A percentile compares a stretch with the other conserved stretches of the same genome.
These are phyloP conservation scores for Cynara cardunculus DNA, from an alignment of 129 eudicot genomes.

Conservation along the genomic window DNA sequence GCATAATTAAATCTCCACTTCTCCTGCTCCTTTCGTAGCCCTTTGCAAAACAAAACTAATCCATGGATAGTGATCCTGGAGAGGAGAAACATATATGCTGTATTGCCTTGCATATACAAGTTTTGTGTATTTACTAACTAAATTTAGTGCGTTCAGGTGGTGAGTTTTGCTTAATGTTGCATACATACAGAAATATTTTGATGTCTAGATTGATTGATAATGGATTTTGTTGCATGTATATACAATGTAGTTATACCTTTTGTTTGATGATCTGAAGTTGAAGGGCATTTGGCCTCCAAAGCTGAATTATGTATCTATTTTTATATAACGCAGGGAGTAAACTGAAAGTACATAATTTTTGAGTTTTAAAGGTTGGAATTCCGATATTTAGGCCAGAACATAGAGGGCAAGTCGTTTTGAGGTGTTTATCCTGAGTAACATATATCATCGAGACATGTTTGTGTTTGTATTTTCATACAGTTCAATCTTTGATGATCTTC, in stretches of 20 bases:
- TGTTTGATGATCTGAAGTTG: slow-evolving; percentile 11
- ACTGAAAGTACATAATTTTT: not conserved
- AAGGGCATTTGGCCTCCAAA: not conserved
- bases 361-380: not conserved
- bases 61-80: slow-evolving; percentile 32
- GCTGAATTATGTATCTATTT: not conserved
- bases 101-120: not conserved
- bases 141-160: not conserved
- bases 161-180: not conserved
- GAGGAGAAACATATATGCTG: slow-evolving; percentile 28
- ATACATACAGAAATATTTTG: not conserved
- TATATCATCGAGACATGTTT: too few species aligned
- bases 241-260: not conserved
- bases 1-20: not conserved
- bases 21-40: not conserved
- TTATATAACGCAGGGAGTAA: not conserved
- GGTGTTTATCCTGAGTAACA: too few species aligned
- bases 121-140: not conserved
- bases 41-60: not conserved
- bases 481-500: not conserved
- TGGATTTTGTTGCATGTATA: not conserved
- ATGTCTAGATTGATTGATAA: not conserved
- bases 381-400: slow-evolving; percentile 2
- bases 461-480: too few species aligned
- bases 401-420: not conserved